Percentiles rank a stretch among this genome's conserved stretches.
Evolutionary conservation across 352 stramenopile species (phyloP).

Genomic region (Pythium vanterpoolii): DNA sequence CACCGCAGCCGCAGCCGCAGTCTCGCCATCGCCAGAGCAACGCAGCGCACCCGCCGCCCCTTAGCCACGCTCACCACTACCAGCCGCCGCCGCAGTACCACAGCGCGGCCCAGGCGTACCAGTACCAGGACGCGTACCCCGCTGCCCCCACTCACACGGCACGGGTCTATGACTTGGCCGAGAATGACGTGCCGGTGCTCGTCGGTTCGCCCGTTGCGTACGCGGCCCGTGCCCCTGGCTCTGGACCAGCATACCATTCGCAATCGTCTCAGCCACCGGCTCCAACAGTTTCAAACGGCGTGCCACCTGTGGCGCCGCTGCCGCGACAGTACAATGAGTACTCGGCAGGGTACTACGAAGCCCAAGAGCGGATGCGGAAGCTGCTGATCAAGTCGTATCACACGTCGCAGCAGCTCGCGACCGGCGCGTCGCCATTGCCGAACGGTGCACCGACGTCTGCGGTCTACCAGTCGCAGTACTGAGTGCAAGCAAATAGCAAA

Average conservation of each 20-base stretch:
- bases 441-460: background rate
- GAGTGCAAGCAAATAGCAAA: background rate
- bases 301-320: constrained; percentile 13
- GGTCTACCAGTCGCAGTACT: constrained; percentile 21
- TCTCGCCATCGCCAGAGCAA: constrained; percentile 23
- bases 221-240: background rate
- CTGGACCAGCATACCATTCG: constrained; percentile 1
- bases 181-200: constrained; percentile 16
- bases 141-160: constrained; percentile 8
- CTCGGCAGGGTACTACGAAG: constrained; percentile 52
- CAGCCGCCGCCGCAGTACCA: constrained; percentile 20
- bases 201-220: constrained; percentile 20
- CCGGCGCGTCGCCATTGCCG: constrained; percentile 15
- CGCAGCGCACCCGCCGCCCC: constrained; percentile 1
- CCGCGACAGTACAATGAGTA: constrained; percentile 33
- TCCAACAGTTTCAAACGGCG: constrained; percentile 8
- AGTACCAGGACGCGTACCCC: constrained; percentile 24
- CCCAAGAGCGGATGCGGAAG: constrained; percentile 72
- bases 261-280: constrained; percentile 18
- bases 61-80: constrained; percentile 4
- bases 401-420: constrained; percentile 74
- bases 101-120: constrained; percentile 21
- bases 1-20: constrained; percentile 5
- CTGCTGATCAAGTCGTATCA: constrained; percentile 78
- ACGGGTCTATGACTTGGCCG: constrained; percentile 22